Percentiles rank a stretch among this genome's conserved stretches.
Conservation (phyloP, 2,329 filamentous ascomycete species). For the Phialocephala sp. region DNA sequence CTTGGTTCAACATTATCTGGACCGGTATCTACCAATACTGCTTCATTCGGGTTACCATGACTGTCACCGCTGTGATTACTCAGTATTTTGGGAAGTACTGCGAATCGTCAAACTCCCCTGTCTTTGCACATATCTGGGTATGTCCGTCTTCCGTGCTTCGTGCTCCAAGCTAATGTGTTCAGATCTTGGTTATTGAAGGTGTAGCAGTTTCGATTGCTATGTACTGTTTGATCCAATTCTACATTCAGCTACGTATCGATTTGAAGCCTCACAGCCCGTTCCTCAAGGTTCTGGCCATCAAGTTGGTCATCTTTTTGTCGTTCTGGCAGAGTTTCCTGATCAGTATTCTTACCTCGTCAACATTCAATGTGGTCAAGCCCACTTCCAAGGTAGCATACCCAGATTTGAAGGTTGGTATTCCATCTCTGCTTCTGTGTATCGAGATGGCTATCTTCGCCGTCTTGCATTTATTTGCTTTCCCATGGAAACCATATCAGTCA, state of each 20-base stretch:
- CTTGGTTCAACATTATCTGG: constrained; percentile 91
- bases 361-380: constrained; percentile 48
- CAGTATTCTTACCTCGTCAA: constrained; percentile 60
- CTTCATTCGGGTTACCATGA: constrained; percentile 80
- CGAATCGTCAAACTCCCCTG: constrained; percentile 76
- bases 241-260: constrained; percentile 73
- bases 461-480: constrained; percentile 83
- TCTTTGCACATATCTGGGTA: constrained; percentile 87
- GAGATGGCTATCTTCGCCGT: constrained; percentile 85
- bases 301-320: constrained; percentile 88
- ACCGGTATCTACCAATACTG: constrained; percentile 86
- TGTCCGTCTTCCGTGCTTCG: constrained; percentile 30
- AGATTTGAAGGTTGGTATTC: constrained; percentile 82
- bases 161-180: constrained; percentile 24
- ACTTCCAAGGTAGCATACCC: constrained; percentile 64
- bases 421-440: constrained; percentile 76
- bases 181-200: constrained; percentile 72
- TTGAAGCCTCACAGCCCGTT: constrained; percentile 74
- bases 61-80: constrained; percentile 75
- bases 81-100: constrained; percentile 76
- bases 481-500: constrained; percentile 71
- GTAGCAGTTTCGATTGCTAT: constrained; percentile 80
- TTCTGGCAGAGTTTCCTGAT: constrained; percentile 81
- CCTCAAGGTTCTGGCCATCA: constrained; percentile 84
- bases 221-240: constrained; percentile 89